phyloP scores from a whole-genome alignment of 257 asterid genomes.

The Leonotis leonurus region DNA sequence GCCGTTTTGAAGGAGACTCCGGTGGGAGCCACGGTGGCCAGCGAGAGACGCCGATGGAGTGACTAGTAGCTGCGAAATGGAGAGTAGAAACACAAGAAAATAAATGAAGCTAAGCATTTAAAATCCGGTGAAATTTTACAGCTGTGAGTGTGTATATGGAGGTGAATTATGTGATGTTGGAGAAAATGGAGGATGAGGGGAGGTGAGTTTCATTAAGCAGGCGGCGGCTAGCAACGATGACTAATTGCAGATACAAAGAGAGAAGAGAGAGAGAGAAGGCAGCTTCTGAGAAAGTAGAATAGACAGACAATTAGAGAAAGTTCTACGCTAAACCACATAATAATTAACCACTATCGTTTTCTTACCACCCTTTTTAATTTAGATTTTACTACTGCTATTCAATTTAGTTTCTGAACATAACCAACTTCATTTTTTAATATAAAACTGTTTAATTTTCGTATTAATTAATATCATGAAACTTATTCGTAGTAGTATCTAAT shows the following conservation, averaged over 20 bases:
- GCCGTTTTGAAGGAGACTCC: slow-evolving; percentile 37
- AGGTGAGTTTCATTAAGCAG: slow-evolving; percentile 7
- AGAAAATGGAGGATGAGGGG: slow-evolving; percentile 1
- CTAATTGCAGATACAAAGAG: not conserved
- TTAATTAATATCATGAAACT: too few species aligned
- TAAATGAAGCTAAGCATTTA: slow-evolving; percentile 24
- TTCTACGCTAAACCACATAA: too few species aligned
- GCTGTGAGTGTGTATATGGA: not conserved
- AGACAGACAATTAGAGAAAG: not conserved
- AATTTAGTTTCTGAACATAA: too few species aligned
- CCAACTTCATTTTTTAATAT: too few species aligned
- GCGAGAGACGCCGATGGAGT: slow-evolving; percentile 4
- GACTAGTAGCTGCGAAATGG: slow-evolving; percentile 7
- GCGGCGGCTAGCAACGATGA: not conserved
- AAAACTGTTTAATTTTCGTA: too few species aligned
- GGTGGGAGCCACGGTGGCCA: slow-evolving; percentile 11
- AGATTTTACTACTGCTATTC: too few species aligned
- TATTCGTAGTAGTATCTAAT: too few species aligned
- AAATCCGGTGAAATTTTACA: not conserved
- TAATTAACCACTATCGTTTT: not conserved
- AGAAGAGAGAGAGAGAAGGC: too few species aligned
- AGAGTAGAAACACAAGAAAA: slow-evolving; percentile 2
- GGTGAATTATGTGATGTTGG: not conserved
- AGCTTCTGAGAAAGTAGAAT: slow-evolving; percentile 14
- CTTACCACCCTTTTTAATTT: too few species aligned